Evolutionary conservation across 148 eudicot genomes (phyloP), one percentile per base, ranked within the genome.

Genomic region (Persicaria maculosa): DNA sequence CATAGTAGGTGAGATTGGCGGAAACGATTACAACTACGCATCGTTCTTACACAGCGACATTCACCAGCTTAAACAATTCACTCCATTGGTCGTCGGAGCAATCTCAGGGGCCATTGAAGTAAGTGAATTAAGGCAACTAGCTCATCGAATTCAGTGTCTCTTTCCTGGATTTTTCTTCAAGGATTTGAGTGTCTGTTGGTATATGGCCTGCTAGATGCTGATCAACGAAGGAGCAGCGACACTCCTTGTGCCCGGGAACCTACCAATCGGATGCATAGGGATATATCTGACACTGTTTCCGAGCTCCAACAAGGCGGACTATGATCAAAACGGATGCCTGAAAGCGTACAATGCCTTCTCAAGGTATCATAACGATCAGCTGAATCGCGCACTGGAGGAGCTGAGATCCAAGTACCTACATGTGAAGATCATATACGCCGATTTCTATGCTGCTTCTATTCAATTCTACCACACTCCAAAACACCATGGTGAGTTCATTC

Each of bases 1-100:
- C 76, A 73, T 90, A 0, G 81, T 90, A 80, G 96, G 96, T 47
- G 96, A 90, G 79, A 88, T 90, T 15, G 96, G 96, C 36, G 96
- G 96, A 62, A 90, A 90, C 76, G 96, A 90, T 77, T 88, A 86
- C 80, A 90, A 90, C 65, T 90, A 87, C 72, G 80, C 79, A 0
- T 85, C 83, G 50, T 83, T 88, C 46, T 31, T 72, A 31, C 87
- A 86, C 55, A 85, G 77, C 67, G 83, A 79, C 78, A 81, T 82
- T 43, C 64, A 61, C 45, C 67, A 82, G 53, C 78, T 90, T 31
- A 75, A 71, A 75, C 81, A 83, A 0, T 10, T 79, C 22, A 89
- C 86, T 6, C 89, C 96, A 7, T 44, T 72, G 7, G 90, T 90
- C 57, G 83, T 86, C 71, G 83, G 76, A 78, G 74, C 79, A 44